phyloP scores from a whole-genome alignment of 1,284 basidiomycete genomes.

The Cutaneotrichosporon arboriforme region DNA sequence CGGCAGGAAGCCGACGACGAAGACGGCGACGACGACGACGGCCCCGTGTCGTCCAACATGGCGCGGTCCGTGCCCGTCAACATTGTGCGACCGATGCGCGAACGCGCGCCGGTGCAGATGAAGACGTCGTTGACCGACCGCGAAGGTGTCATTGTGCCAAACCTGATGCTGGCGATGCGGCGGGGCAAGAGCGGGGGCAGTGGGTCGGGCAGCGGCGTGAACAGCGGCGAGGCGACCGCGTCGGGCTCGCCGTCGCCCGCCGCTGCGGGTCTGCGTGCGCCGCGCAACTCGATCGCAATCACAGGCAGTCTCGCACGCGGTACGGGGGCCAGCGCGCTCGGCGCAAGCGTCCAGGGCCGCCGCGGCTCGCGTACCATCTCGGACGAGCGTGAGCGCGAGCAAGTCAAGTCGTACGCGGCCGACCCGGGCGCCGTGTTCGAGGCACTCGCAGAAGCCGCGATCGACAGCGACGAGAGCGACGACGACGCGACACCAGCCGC shows the following conservation, averaged over 20 bases:
- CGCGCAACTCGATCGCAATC: neutral
- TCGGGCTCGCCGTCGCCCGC: neutral
- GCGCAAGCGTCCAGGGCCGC: neutral
- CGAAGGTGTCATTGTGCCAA: constrained; percentile 38
- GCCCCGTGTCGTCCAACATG: constrained; percentile 13
- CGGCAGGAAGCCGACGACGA: constrained; percentile 18
- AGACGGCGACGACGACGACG: constrained; percentile 13
- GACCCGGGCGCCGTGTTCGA: constrained; percentile 43
- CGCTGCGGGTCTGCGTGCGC: neutral
- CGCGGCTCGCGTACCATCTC: constrained; percentile 16
- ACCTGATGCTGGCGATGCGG: constrained; percentile 39
- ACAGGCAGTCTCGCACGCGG: neutral
- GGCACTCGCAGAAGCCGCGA: constrained; percentile 26
- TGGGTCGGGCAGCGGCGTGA: neutral
- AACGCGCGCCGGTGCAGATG: constrained; percentile 22
- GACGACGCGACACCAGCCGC: constrained; percentile 6
- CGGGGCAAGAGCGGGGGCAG: neutral
- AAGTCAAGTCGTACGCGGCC: constrained; percentile 25
- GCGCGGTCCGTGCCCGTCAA: constrained; percentile 42
- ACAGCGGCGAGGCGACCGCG: neutral
- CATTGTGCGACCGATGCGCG: constrained; percentile 23
- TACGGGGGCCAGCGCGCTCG: neutral
- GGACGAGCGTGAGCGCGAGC: constrained; percentile 32
- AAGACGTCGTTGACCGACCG: constrained; percentile 44
- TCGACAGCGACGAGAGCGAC: constrained; percentile 21